These are phyloP conservation scores for Ceratocystis ficicola DNA, from an alignment of 2,329 filamentous ascomycete species.

Conservation along the genomic window DNA sequence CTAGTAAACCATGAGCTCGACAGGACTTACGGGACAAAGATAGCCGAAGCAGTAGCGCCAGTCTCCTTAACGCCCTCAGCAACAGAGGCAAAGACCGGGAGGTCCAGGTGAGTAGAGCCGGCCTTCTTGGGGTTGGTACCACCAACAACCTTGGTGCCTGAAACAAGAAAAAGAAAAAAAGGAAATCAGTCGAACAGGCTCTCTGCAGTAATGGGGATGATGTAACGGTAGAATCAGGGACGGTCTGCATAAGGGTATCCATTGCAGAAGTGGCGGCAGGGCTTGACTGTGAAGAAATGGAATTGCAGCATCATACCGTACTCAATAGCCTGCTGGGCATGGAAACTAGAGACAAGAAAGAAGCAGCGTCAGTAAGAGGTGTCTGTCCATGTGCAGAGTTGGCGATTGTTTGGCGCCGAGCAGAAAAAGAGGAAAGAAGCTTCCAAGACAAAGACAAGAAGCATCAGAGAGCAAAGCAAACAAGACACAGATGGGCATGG, in stretches of 20 bases:
- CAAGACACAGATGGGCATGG: not conserved
- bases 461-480: not conserved
- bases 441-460: not conserved
- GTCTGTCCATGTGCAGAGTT: not conserved
- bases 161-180: constrained; percentile 11
- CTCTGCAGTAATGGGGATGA: not conserved
- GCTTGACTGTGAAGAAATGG: constrained; percentile 7
- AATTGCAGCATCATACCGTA: constrained; percentile 56
- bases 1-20: constrained; percentile 9
- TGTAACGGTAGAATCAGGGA: not conserved
- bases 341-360: constrained; percentile 55
- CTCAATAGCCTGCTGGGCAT: constrained; percentile 93
- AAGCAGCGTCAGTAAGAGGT: constrained; percentile 7
- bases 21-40: constrained; percentile 76
- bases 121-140: constrained; percentile 99
- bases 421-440: not conserved
- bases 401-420: not conserved
- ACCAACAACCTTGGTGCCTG: constrained; percentile 93
- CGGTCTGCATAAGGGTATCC: not conserved
- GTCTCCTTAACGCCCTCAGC: constrained; percentile 79
- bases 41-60: constrained; percentile 78
- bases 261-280: constrained; percentile 8
- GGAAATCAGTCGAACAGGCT: constrained; percentile 15
- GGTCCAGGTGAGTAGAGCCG: constrained; percentile 74
- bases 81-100: constrained; percentile 87